Base-by-base conservation (phyloP, 495 filamentous ascomycete genomes). In the Annulohypoxylon bovei region DNA sequence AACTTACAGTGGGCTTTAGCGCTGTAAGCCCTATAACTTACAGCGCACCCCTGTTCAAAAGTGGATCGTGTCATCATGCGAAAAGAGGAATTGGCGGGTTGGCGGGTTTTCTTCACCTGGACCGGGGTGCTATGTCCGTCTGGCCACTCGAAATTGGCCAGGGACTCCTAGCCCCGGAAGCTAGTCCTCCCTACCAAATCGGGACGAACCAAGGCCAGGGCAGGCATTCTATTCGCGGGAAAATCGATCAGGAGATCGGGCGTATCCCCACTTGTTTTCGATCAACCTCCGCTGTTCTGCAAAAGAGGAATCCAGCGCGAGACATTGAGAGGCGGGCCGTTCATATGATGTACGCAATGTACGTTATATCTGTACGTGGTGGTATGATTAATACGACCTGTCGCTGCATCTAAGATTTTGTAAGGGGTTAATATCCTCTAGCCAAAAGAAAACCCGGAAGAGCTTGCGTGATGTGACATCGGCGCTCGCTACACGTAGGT, bases 171-270 rank as follows among this genome's bases (percentile, higher is more conserved):
- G 49, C 62, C 8, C 6, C 68, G 68, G 68, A 71, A 62, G 68
- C 47, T 65, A 56, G 56, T 28, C 8, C 55, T 71, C 68, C 68
- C 62, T 66, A 6, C 68, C 68, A 50, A 71, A 71, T 71, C 62
- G 62, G 68, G 68, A 65, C 56, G 62, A 62, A 52, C 33, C 2
- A 16, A 37, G 25, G 12, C 27, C 22, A 35, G 23, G 22, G 56
- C 16, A n/a, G 18, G 0, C 47, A 57, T 65, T 44, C 42, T 46
- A 71, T 71, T 71, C 68, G 68, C 55, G 55, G 62, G 62, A 54
- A 62, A 60, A 58, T 23, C 40, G 49, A 42, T 28, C 37, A 22
- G 18, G 25, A n/a, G 9, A 32, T 27, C 14, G 20, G 1, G 49
- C 32, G 16, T n/a, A n/a, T 30, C 32, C 23, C 68, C 68, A 71